Evolutionary conservation across 345 rosid genomes (phyloP), one percentile per base, ranked within the genome.

Genomic region (Erucastrum elatum): DNA sequence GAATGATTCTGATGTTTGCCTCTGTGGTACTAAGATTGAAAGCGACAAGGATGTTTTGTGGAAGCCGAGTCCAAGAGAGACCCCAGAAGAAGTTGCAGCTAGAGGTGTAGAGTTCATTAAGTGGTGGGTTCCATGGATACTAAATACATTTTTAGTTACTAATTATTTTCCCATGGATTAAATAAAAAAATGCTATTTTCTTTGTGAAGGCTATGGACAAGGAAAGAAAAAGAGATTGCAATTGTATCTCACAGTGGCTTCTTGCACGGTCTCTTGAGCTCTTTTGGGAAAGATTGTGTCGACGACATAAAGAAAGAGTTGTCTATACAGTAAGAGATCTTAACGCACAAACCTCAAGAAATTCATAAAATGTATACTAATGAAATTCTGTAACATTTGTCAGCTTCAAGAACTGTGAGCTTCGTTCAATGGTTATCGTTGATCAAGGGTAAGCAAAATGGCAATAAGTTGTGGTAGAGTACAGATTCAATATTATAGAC

Each of bases 351-450:
- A 77, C 56, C 29, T 78, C 17, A 66, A 65, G 55, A 65, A 72
- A 11, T 65, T 49, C 58, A 30, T 49, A n/a, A 69, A 63, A 39
- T 70, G 53, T 62, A 8, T 58, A 60, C 63, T 72, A 39, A 78
- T 26, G 51, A 29, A 35, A 72, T 1, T 37, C 9, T 78, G 41
- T 30, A 59, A 68, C 70, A 21, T 77, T 34, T 75, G 31, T 27
- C 85, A 91, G 97, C 81, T 91, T 93, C 76, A 81, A 80, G 0
- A 93, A 93, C 68, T 90, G 98, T 61, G 95, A 91, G 88, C 93
- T 90, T 49, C 93, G 94, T 0, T 91, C 98, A 4, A 33, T 90
- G 86, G 86, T 84, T 65, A 68, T 91, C 21, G 86, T 87, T 13
- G 92, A 93, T 73, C 84, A 79, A 82, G 77, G 92, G 93, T 91